Conservation (phyloP, 2,329 filamentous ascomycete species). For the Sporothrix euskadiensis region DNA sequence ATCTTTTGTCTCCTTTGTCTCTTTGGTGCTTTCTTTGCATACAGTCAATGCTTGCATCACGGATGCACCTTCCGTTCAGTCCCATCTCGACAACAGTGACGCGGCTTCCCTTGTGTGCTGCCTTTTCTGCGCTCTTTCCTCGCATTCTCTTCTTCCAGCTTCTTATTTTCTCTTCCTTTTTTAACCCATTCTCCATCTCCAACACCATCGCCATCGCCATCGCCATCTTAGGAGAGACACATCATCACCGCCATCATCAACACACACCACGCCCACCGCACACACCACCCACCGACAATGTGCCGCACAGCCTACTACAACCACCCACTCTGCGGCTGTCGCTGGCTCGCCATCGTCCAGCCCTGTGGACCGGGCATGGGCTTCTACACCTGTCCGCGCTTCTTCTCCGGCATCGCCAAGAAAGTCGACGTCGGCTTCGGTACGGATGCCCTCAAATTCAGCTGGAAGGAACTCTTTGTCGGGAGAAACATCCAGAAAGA, state of each 20-base stretch:
- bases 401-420: slow-evolving; percentile 42
- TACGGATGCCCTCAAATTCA: not conserved
- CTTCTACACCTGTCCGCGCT: slow-evolving; percentile 51
- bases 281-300: slow-evolving; percentile 42
- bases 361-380: slow-evolving; percentile 53
- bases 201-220: not conserved
- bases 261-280: too few relatives aligned
- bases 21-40: not conserved
- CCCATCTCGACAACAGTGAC: not conserved
- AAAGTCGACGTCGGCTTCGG: slow-evolving; percentile 37
- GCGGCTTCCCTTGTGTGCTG: not conserved
- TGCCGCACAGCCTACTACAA: slow-evolving; percentile 52
- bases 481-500: not conserved
- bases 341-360: slow-evolving; percentile 51
- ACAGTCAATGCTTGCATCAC: not conserved
- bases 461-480: not conserved
- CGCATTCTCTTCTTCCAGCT: not conserved
- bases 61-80: not conserved
- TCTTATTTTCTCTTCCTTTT: not conserved
- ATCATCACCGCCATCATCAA: not conserved
- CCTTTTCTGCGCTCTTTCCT: not conserved
- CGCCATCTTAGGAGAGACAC: not conserved
- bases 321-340: slow-evolving; percentile 53
- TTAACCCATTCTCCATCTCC: not conserved
- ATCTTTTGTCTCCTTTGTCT: not conserved